Base-by-base conservation (phyloP, 148 eudicot species). In the Simmondsia chinensis region DNA sequence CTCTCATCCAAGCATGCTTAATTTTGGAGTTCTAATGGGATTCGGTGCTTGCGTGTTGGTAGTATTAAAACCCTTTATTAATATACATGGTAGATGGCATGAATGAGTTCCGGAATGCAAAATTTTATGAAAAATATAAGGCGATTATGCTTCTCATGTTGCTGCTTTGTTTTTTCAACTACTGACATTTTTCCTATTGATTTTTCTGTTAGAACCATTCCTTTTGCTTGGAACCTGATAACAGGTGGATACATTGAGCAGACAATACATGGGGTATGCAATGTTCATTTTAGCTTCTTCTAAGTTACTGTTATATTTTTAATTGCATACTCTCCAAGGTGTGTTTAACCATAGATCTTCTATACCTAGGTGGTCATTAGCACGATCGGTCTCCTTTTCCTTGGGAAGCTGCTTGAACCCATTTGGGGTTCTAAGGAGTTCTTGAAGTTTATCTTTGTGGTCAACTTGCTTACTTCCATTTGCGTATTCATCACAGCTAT, bases 371-470 rank as follows among this genome's bases (percentile, higher is more conserved):
- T 71, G 46, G 62, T 72, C 32, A 55, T 77, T 47, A 85, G 95
- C 79, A 50, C 72, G 38, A 34, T 91, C 38, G 95, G 95, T 42
- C 79, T 91, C 43, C 88, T 91, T 54, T 66, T 91, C 49, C 40
- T 85, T 37, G 99, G 99, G 50, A 91, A 86, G 68, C 70, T 85
- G 48, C 95, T 91, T 48, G 99, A 91, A 58, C 99, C 99, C 39
- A 79, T 91, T 23, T 91, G 99, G 99, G 95, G 99, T 46, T 66
- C 99, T 56, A 79, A 75, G 64, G 99, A 91, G 64, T 85, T 91
- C 52, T 56, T 91, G 70, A 91, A 91, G 81, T 91, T 91, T 61
- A 79, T 91, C 56, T 77, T 85, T 65, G 62, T 82, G 10, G 89
- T 85, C 40, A 91, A 91, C 76, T 58, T 85, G 54, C 77, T 91